These are phyloP conservation scores for Linnemannia hyalina DNA, from an alignment of 192 early-diverging fungal genomes.

Conservation along the genomic window DNA sequence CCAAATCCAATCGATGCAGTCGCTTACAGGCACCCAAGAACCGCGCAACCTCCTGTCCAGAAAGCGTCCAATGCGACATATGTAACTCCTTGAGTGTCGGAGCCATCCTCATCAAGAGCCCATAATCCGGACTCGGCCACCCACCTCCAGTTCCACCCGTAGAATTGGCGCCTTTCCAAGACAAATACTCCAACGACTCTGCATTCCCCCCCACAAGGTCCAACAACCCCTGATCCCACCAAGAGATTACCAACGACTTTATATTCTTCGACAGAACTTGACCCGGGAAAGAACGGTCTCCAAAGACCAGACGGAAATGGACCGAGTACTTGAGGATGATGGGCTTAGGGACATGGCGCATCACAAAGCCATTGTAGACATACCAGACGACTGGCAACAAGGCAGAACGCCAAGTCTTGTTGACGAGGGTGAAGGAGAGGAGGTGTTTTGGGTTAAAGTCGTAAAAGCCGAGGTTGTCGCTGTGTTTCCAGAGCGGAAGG, in stretches of 20 bases:
- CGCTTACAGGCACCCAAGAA: slow-evolving; percentile 21
- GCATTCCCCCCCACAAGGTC: slow-evolving; percentile 27
- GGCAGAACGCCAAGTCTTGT: slow-evolving; percentile 41
- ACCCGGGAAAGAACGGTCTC: slow-evolving; percentile 29
- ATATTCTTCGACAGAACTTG: slow-evolving; percentile 24
- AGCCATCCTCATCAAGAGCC: slow-evolving; percentile 23
- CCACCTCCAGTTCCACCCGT: neutral
- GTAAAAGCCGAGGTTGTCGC: slow-evolving; percentile 33
- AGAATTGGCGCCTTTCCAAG: slow-evolving; percentile 31
- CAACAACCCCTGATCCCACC: slow-evolving; percentile 33
- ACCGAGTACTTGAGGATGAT: slow-evolving; percentile 37
- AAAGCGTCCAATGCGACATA: slow-evolving; percentile 42
- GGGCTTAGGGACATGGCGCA: slow-evolving; percentile 32
- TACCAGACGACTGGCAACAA: slow-evolving; percentile 45
- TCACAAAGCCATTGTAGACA: slow-evolving; percentile 36
- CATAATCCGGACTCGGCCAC: slow-evolving; percentile 17
- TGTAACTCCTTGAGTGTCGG: slow-evolving; percentile 20
- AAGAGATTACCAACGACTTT: slow-evolving; percentile 26
- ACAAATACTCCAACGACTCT: slow-evolving; percentile 20
- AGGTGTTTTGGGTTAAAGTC: slow-evolving; percentile 36
- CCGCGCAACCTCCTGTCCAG: slow-evolving; percentile 9
- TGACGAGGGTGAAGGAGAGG: slow-evolving; percentile 28
- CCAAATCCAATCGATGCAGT: slow-evolving; percentile 5
- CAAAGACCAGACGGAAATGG: slow-evolving; percentile 32
- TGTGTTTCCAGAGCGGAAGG: slow-evolving; percentile 48